These are phyloP conservation scores for Eimeria acervulina DNA, from an alignment of 169 alveolate genomes.

Conservation along the genomic window DNA sequence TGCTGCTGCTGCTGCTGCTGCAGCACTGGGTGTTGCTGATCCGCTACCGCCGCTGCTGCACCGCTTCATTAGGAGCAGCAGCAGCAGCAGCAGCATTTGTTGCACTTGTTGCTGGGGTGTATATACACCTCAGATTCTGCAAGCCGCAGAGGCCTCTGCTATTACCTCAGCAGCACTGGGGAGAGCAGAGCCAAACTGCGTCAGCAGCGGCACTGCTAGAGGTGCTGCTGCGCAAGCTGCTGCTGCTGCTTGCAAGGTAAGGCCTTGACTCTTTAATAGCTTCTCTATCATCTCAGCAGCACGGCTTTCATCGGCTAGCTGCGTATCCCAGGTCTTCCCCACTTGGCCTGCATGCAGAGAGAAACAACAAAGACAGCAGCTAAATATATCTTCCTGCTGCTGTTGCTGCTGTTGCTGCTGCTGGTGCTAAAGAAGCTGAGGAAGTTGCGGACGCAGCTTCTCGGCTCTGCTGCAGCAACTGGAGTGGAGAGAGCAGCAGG, in stretches of 20 bases:
- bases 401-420: neutral
- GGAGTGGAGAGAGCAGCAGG: neutral
- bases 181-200: conserved; percentile 15
- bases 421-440: neutral
- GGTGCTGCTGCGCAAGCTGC: conserved; percentile 11
- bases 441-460: too few relatives aligned
- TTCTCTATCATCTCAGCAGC: conserved; percentile 60
- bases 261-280: conserved; percentile 46
- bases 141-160: conserved; percentile 58
- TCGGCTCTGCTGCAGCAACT: neutral
- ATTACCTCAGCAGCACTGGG: conserved; percentile 55
- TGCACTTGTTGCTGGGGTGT: neutral
- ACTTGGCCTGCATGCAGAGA: conserved; percentile 40
- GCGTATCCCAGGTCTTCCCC: conserved; percentile 67
- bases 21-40: neutral
- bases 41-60: neutral
- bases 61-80: neutral
- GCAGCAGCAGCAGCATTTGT: neutral
- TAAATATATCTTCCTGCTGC: neutral
- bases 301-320: conserved; percentile 28
- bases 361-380: neutral
- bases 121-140: conserved; percentile 22
- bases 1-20: neutral
- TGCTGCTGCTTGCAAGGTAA: conserved; percentile 52
- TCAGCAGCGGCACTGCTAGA: conserved; percentile 51